These are phyloP conservation scores for Phytophthora nicotianae DNA, from an alignment of 352 stramenopile species.

Conservation along the genomic window DNA sequence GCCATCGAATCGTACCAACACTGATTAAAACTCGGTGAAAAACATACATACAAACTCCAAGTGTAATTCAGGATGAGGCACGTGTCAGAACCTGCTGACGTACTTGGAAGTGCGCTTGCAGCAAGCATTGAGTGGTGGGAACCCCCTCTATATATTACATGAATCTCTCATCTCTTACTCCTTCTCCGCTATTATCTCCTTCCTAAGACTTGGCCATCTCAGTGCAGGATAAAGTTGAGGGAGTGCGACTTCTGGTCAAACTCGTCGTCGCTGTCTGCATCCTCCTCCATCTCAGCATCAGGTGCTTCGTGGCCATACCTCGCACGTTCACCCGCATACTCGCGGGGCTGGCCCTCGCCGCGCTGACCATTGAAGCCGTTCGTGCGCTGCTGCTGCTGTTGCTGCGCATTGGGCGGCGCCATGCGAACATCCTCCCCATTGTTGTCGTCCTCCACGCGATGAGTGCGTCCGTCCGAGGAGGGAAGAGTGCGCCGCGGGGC, in stretches of 20 bases:
- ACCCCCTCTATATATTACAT: conserved; percentile 37
- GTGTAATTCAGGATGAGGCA: conserved; percentile 19
- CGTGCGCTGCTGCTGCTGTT: conserved; percentile 13
- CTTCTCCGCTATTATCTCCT: conserved; percentile 7
- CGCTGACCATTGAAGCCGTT: conserved; percentile 25
- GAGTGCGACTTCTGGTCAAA: conserved; percentile 75
- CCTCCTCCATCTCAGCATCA: conserved; percentile 19
- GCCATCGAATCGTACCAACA: conserved; percentile 4
- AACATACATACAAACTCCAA: conserved; percentile 19
- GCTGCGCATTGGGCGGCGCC: conserved; percentile 13
- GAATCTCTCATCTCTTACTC: conserved; percentile 9
- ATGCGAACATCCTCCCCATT: conserved; percentile 25
- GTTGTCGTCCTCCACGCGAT: conserved; percentile 33
- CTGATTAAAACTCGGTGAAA: background rate
- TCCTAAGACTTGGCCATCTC: conserved; percentile 2
- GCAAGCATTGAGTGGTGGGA: conserved; percentile 13
- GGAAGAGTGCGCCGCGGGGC: conserved; percentile 16
- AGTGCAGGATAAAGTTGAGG: conserved; percentile 87
- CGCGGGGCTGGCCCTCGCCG: conserved; percentile 15
- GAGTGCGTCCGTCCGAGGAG: conserved; percentile 15
- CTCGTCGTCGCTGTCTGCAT: conserved; percentile 61
- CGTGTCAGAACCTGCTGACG: conserved; percentile 7
- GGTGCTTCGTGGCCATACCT: conserved; percentile 20
- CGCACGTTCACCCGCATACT: conserved; percentile 21
- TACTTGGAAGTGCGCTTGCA: conserved; percentile 1